Evolutionary conservation across 2,329 filamentous ascomycete genomes (phyloP), one percentile per base, ranked within the genome.

Genomic region (Ilyonectria robusta): DNA sequence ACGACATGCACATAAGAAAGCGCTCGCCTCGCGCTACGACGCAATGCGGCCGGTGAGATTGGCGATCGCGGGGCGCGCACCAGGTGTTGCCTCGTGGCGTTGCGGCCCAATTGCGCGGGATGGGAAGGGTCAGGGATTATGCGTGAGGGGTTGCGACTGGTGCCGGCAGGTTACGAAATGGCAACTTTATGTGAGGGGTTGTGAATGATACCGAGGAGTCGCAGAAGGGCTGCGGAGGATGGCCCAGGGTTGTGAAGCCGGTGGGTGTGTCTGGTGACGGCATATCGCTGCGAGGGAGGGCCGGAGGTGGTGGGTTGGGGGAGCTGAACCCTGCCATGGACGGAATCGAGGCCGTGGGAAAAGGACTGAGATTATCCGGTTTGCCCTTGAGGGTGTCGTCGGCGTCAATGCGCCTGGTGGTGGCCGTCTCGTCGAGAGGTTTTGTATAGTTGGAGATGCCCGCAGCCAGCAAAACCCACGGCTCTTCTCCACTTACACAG

Each of bases 91-190:
- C 44, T 54, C 48, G 21, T 55, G 53, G 59, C 65, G 37, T 71
- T 72, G 71, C 72, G 67, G 72, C 73, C 74, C 68, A 76, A 76
- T 75, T 23, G 51, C 11, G 17, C 29, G 57, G 58, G 55, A 40
- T 26, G 26, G 26, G 26, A 26, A 26, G 6, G 26, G 26, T 26
- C 26, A 26, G 5, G 26, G 26, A 26, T 26, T 6, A 6, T 26
- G 26, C 5, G 26, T 26, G 26, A 26, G 26, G 26, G 26, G 26
- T 26, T 26, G 26, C 6, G 26, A 26, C 26, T 26, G 26, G 1
- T 26, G 26, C 26, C 26, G 26, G 26, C 5, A 6, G 26, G 26
- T 26, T 6, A 26, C 26, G 21, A 6, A 26, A 26, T 4, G 26
- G 26, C 6, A 26, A 6, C 26, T 26, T 26, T n/a, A 26, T 26